Conservation (phyloP, 192 early-diverging fungal species). For the Linnemannia exigua region DNA sequence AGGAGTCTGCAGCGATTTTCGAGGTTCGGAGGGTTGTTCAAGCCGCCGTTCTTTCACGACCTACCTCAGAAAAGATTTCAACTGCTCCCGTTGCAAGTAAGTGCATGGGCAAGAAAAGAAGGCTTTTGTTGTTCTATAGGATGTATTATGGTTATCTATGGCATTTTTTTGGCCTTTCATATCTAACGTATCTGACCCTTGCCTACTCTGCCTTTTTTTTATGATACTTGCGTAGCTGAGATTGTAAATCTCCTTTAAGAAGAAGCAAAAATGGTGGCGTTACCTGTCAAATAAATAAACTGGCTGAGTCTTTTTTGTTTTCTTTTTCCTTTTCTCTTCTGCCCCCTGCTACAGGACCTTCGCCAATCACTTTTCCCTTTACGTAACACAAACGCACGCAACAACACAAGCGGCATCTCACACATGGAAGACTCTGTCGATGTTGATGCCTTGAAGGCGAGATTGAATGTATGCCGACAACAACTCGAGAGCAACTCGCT, state of each 20-base stretch:
- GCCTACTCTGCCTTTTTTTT: background rate
- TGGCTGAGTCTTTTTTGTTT: background rate
- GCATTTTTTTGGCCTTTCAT: background rate
- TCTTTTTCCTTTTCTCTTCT: background rate
- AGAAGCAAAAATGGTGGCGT: background rate
- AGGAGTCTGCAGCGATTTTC: constrained; percentile 52
- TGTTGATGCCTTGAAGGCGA: constrained; percentile 25
- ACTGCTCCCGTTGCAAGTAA: constrained; percentile 42
- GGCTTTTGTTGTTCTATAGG: no score
- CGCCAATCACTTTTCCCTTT: background rate
- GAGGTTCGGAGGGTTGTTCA: constrained; percentile 33
- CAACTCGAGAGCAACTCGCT: constrained; percentile 39
- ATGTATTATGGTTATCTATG: no score
- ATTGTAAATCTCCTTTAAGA: constrained; percentile 32
- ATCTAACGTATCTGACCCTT: background rate
- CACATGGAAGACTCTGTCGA: background rate
- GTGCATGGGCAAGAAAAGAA: background rate
- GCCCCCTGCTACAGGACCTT: background rate
- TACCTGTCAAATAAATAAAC: constrained; percentile 1
- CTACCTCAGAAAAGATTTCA: constrained; percentile 38
- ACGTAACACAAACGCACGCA: background rate
- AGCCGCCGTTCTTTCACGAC: constrained; percentile 38
- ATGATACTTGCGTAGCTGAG: constrained; percentile 16
- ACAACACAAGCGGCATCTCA: background rate
- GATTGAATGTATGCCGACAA: constrained; percentile 33